Evolutionary conservation across 177 flowering plant genomes (phyloP).

Genomic region (Vitis hybrid): DNA sequence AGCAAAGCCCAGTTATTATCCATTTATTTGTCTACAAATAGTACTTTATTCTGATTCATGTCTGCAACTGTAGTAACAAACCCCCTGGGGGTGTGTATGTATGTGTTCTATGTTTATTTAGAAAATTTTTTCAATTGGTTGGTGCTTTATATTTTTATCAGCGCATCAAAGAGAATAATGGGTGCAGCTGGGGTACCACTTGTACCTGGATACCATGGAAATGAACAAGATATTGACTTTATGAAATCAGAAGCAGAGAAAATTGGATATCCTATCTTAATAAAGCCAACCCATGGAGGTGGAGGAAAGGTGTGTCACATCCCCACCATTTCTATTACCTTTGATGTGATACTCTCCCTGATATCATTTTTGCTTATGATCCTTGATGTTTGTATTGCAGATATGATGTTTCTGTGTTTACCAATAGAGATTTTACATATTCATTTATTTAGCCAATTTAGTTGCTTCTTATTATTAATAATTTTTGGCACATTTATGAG

Average conservation of each 20-base stretch:
- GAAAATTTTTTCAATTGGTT: slow-evolving; percentile 1
- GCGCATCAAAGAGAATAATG: slow-evolving; percentile 99
- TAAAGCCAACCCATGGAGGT: slow-evolving; percentile 99
- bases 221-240: slow-evolving; percentile 80
- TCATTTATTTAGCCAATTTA: too few relatives aligned
- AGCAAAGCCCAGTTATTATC: background rate
- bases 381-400: background rate
- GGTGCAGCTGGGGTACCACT: slow-evolving; percentile 99
- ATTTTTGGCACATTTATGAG: too few relatives aligned
- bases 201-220: slow-evolving; percentile 98
- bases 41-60: too few relatives aligned
- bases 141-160: slow-evolving; percentile 23
- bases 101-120: background rate
- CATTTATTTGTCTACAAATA: background rate
- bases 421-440: background rate
- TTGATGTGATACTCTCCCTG: background rate
- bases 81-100: too few relatives aligned
- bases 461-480: too few relatives aligned
- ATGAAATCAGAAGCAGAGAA: slow-evolving; percentile 89
- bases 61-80: too few relatives aligned
- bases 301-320: slow-evolving; percentile 83
- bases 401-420: background rate
- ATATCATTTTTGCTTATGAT: background rate
- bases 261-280: slow-evolving; percentile 91
- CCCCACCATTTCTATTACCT: background rate